These are phyloP conservation scores for Colletotrichum gigasporum DNA, from an alignment of 2,329 filamentous ascomycete species.

Conservation along the genomic window DNA sequence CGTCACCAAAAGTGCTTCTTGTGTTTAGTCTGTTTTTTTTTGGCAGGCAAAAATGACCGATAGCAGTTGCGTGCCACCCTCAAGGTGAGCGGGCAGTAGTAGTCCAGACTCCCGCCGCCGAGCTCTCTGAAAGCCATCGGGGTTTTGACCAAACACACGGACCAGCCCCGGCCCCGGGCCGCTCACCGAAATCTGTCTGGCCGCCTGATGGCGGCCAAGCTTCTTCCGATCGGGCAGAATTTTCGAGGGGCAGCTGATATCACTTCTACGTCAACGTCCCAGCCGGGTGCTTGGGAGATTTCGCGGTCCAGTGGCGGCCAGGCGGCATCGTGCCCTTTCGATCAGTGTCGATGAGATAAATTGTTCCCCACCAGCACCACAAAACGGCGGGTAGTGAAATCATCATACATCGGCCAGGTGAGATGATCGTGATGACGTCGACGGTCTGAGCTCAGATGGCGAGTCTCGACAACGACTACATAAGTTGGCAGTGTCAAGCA, in stretches of 20 bases:
- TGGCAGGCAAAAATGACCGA: not conserved
- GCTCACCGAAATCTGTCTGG: not conserved
- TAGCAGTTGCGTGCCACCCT: not conserved
- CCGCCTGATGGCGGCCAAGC: not conserved
- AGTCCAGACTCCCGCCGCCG: not conserved
- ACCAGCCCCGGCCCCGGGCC: not conserved
- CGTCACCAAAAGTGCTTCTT: not conserved
- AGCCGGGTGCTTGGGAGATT: not conserved
- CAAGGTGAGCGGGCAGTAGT: not conserved
- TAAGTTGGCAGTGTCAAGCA: conserved; percentile 12
- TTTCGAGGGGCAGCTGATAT: conserved; percentile 18
- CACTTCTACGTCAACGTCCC: conserved; percentile 26
- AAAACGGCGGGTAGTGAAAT: conserved; percentile 31
- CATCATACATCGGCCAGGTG: conserved; percentile 14
- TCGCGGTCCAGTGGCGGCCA: conserved; percentile 3
- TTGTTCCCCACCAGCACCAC: conserved; percentile 25
- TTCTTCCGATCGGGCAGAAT: not conserved
- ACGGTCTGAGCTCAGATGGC: conserved; percentile 11
- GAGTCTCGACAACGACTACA: conserved; percentile 16
- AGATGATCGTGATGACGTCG: conserved; percentile 31
- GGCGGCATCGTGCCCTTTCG: conserved; percentile 8
- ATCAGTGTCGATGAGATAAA: conserved; percentile 28
- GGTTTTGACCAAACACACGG: conserved; percentile 11
- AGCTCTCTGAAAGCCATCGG: not conserved
- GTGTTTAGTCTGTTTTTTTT: too few species aligned